These are phyloP conservation scores for Leucocoprinus leucothites DNA, from an alignment of 768 basidiomycete species.

Conservation along the genomic window DNA sequence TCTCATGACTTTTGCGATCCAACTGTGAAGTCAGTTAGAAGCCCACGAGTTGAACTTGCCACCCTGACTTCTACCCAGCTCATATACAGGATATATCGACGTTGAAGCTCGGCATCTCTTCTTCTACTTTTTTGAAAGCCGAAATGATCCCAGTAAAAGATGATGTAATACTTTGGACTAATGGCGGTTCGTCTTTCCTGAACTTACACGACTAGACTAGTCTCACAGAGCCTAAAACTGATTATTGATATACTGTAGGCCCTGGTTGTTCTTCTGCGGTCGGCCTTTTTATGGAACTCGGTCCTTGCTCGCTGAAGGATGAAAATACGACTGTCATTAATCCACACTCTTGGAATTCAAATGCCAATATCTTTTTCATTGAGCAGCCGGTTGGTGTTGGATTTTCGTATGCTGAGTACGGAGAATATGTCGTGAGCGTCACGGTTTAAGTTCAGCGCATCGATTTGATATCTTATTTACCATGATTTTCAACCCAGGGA, in stretches of 20 bases:
- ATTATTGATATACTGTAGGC: too few relatives aligned
- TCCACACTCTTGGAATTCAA: slow-evolving; percentile 66
- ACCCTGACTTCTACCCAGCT: slow-evolving; percentile 24
- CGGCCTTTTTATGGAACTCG: slow-evolving; percentile 20
- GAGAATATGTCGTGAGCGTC: slow-evolving; percentile 50
- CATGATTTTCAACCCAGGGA: slow-evolving; percentile 47
- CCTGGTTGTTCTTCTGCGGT: slow-evolving; percentile 33
- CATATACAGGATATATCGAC: slow-evolving; percentile 68
- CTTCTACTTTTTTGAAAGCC: slow-evolving; percentile 78
- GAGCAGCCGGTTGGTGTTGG: slow-evolving; percentile 63
- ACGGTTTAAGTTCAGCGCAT: too few relatives aligned
- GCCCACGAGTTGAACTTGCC: not conserved
- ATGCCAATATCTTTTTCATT: slow-evolving; percentile 61
- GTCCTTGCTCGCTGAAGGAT: slow-evolving; percentile 66
- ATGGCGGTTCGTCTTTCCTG: slow-evolving; percentile 31
- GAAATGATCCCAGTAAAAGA: slow-evolving; percentile 55
- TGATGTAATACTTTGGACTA: slow-evolving; percentile 58
- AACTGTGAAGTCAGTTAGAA: slow-evolving; percentile 40
- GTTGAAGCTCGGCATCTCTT: slow-evolving; percentile 60
- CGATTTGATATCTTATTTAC: too few relatives aligned
- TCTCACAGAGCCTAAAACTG: too few relatives aligned
- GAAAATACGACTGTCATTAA: slow-evolving; percentile 50
- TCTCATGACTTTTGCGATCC: slow-evolving; percentile 51
- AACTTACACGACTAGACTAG: too few relatives aligned
- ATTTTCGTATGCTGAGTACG: slow-evolving; percentile 65